Base-by-base conservation (phyloP, 139 green algal species). In the Dunaliella sp. region DNA sequence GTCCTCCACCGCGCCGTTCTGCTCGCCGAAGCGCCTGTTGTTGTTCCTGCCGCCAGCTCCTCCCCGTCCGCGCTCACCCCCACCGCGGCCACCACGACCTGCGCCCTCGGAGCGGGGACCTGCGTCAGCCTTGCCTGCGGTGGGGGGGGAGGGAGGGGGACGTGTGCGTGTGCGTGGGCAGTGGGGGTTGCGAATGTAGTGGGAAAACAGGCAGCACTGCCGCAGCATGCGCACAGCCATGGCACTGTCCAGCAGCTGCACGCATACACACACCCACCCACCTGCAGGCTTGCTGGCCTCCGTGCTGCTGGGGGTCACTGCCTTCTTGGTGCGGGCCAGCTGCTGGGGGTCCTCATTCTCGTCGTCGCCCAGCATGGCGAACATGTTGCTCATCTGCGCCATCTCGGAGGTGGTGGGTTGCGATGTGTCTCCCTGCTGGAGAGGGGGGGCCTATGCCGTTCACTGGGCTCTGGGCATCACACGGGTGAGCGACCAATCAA, bases 301-400 rank as follows among this genome's bases (percentile, higher is more conserved):
- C 57, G 86, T 80, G 57, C 80, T 88, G 58, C 85, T 88, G 82
- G 88, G 78, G 1, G 58, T 37, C 85, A 88, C 86, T 74, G 88
- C 85, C 82, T 87, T 89, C 75, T 84, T 81, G 36, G 58, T 65
- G 80, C 84, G 81, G 16, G 76, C 76, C 57, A 91, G 85, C 38
- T 84, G 73, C 83, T 89, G 65, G 57, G 85, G 85, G 78, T 88
- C 87, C 87, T 85, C 82, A 84, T 84, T 74, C 88, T 91, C 88
- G 81, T 84, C 88, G 77, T 88, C 88, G 58, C 79, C 88, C 35
- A 91, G 77, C 77, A 91, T 80, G 38, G 79, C 88, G 84, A 88
- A 91, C 65, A 85, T 36, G 85, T 91, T 91, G 48, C 48, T 65
- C 48, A 65, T 65, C 48, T 65, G 48, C 16, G 48, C 48, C 48